Evolutionary conservation across 371 early-diverging fungal genomes (phyloP), one percentile per base, ranked within the genome.

Genomic region (Funneliformis caledonium): DNA sequence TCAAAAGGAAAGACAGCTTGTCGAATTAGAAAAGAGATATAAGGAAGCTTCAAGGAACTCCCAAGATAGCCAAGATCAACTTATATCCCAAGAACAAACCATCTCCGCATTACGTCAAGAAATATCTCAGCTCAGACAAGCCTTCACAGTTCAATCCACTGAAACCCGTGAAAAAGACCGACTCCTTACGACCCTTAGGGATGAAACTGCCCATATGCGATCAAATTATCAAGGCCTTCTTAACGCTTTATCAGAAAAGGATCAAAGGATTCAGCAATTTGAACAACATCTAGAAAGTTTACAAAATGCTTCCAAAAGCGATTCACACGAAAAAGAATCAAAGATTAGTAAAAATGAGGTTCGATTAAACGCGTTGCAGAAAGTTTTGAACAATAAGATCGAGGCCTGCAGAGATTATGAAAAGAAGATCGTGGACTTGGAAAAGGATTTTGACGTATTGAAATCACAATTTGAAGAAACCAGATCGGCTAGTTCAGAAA

Each of bases 321-420:
- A 26, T n/a, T 6, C 67, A 52, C 8, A 5, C 48, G 79, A 65
- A n/a, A 68, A 56, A 50, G 70, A 79, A 11, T 6, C 16, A 1
- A 79, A 79, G 33, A 22, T 12, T 31, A 79, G 19, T 26, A 79
- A 79, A 43, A 79, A 31, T 70, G 79, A 79, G 37, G 79, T 79
- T 43, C 79, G 79, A 22, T 60, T 79, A 42, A 79, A 70, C 14
- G 79, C 79, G 16, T 62, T 79, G 14, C 79, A 79, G 60, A 79
- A 79, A 16, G 79, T 79, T 31, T 64, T 79, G 4, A 79, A 69
- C 33, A 69, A 16, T 56, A 79, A 79, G n/a, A 79, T 79, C 33
- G 79, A 79, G 26, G 70, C 79, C 1, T 79, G 79, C 22, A 62
- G 69, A 56, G 79, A 79, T n/a, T 79, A 79, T 56, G 79, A 79